These are phyloP conservation scores for Fusarium marasasianum DNA, from an alignment of 2,329 filamentous ascomycete genomes.

Conservation along the genomic window DNA sequence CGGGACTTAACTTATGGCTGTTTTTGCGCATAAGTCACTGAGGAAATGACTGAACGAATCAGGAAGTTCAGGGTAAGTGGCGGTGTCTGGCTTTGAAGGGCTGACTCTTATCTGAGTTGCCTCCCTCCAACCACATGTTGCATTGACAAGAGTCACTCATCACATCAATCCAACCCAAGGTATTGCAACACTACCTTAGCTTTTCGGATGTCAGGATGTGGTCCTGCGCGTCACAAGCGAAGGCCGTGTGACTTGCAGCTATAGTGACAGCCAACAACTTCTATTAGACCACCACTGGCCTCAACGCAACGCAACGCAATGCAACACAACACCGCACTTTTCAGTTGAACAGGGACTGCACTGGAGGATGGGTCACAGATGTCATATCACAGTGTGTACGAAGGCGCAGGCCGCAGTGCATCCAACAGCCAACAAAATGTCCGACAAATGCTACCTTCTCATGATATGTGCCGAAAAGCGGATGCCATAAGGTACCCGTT, in stretches of 20 bases:
- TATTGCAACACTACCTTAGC: neutral
- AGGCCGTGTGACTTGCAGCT: constrained; percentile 29
- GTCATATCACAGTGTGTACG: neutral
- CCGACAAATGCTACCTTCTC: neutral
- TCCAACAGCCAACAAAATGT: neutral
- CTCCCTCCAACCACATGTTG: neutral
- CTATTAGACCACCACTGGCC: neutral
- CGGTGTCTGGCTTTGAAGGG: neutral
- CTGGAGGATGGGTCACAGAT: neutral
- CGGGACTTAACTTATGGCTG: neutral
- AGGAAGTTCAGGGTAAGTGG: constrained; percentile 3
- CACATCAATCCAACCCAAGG: neutral
- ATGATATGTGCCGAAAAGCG: neutral
- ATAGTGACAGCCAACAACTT: neutral
- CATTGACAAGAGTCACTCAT: neutral
- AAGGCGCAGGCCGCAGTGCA: neutral
- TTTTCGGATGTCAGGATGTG: neutral
- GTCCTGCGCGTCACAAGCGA: constrained; percentile 30
- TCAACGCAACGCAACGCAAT: neutral
- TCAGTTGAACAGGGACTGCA: neutral
- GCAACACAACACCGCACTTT: neutral
- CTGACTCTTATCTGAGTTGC: neutral
- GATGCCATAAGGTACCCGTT: neutral
- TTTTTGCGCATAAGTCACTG: neutral
- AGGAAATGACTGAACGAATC: constrained; percentile 7